Evolutionary conservation across 345 rosid species (phyloP).

Genomic region (Melaleuca quinquenervia): DNA sequence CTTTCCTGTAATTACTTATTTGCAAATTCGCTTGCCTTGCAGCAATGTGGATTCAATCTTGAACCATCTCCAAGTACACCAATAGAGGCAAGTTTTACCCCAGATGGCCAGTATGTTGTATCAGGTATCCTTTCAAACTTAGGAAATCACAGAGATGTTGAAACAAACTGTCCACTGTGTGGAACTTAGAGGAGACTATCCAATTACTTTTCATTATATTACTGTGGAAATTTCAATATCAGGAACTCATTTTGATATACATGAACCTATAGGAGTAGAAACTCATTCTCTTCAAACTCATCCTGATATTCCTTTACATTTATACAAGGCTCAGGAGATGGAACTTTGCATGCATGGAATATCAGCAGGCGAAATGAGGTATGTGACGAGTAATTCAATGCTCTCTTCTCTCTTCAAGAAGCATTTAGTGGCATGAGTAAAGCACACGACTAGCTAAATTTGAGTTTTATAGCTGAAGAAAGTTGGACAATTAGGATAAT

Average conservation of each 20-base stretch:
- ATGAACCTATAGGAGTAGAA: background rate
- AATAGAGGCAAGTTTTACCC: constrained; percentile 86
- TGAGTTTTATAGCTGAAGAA: background rate
- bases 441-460: background rate
- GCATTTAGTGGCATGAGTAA: background rate
- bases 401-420: background rate
- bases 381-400: background rate
- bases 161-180: background rate
- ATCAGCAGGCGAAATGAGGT: constrained; percentile 74
- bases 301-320: background rate
- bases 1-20: background rate
- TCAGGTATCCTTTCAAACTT: constrained; percentile 45
- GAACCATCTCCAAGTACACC: constrained; percentile 78
- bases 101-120: constrained; percentile 88
- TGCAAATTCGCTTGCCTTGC: constrained; percentile 1
- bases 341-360: constrained; percentile 85
- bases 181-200: background rate
- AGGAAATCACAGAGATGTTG: background rate
- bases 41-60: constrained; percentile 87
- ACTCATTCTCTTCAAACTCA: too few species aligned
- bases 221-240: background rate
- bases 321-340: constrained; percentile 84
- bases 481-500: background rate
- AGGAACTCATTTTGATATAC: background rate
- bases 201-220: background rate